phyloP scores from a whole-genome alignment of 805 yeast genomes.

The Tetrapisispora fleetii region DNA sequence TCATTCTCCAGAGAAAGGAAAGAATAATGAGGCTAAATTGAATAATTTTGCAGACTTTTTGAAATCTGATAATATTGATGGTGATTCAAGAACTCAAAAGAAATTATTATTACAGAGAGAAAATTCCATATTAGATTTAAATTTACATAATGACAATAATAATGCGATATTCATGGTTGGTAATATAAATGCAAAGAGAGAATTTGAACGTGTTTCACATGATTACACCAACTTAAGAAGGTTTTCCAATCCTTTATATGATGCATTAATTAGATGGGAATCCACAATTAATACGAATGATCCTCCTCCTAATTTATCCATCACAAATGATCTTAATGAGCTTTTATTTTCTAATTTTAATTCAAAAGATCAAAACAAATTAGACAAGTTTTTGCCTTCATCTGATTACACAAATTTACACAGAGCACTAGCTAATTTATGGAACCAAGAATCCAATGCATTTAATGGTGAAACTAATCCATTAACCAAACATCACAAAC shows the following conservation, averaged over 20 bases:
- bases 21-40: conserved; percentile 1
- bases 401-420: conserved; percentile 19
- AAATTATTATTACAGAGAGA: conserved; percentile 77
- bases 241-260: conserved; percentile 59
- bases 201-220: conserved; percentile 65
- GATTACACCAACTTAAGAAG: conserved; percentile 64
- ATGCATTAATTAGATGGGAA: conserved; percentile 46
- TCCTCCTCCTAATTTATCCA: neutral
- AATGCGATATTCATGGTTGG: conserved; percentile 33
- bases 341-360: neutral
- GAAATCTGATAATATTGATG: conserved; percentile 29
- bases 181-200: conserved; percentile 54
- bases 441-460: conserved; percentile 23
- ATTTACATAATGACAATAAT: conserved; percentile 20
- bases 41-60: conserved; percentile 36
- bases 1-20: neutral
- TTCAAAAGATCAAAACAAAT: neutral
- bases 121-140: conserved; percentile 53
- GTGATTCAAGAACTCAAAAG: conserved; percentile 72
- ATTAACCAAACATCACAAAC: conserved; percentile 7
- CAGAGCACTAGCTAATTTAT: conserved; percentile 17
- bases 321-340: neutral
- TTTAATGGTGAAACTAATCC: conserved; percentile 22
- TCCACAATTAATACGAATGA: conserved; percentile 4
- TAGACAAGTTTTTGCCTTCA: conserved; percentile 8